These are phyloP conservation scores for Casuarina glauca DNA, from an alignment of 306 rosid species.

Conservation along the genomic window DNA sequence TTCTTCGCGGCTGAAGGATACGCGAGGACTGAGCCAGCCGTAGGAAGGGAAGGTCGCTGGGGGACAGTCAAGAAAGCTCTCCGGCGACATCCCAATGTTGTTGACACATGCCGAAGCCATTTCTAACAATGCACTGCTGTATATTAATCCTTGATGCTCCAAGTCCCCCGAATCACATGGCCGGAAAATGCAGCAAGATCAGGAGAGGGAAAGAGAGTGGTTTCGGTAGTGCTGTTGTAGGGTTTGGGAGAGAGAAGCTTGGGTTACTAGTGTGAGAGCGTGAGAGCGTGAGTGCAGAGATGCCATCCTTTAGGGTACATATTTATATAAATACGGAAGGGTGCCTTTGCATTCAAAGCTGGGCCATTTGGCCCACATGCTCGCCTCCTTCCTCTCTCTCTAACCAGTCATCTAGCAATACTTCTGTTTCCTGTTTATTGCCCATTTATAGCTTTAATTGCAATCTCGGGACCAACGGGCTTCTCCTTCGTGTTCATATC, in stretches of 20 bases:
- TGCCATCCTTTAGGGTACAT: background rate
- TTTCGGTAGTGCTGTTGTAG: background rate
- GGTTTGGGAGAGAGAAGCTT: background rate
- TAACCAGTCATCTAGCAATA: too few species aligned
- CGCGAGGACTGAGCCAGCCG: slow-evolving; percentile 63
- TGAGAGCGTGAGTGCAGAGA: background rate
- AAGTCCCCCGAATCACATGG: background rate
- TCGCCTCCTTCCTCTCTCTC: too few species aligned
- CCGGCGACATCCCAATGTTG: slow-evolving; percentile 71
- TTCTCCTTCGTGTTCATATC: too few species aligned
- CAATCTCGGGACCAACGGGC: too few species aligned
- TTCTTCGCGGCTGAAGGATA: slow-evolving; percentile 53
- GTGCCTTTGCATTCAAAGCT: too few species aligned
- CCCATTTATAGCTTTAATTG: too few species aligned
- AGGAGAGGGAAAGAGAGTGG: background rate
- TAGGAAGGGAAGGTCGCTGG: slow-evolving; percentile 49
- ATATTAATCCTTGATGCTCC: background rate
- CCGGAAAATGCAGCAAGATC: background rate
- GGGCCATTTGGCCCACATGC: too few species aligned
- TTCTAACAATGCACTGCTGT: slow-evolving; percentile 28
- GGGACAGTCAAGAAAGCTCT: slow-evolving; percentile 56
- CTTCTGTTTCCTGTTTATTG: too few species aligned
- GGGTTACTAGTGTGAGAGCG: too few species aligned
- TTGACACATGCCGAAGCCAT: slow-evolving; percentile 98
- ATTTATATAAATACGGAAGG: background rate